Base-by-base conservation (phyloP, 1,284 basidiomycete species). In the Trametes pubescens region DNA sequence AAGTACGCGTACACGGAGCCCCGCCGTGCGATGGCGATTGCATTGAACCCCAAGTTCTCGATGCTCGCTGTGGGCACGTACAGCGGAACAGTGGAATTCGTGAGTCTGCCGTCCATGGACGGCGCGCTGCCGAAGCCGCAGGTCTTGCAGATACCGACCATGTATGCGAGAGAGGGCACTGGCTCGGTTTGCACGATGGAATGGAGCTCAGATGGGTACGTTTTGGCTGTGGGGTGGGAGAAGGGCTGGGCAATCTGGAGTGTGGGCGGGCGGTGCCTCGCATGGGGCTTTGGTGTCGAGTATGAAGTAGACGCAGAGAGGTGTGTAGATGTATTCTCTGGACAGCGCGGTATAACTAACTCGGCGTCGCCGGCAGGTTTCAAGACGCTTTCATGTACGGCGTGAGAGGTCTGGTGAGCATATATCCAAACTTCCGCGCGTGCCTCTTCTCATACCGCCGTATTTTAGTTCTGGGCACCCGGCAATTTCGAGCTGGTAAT, bases 141-240 rank as follows among this genome's bases (percentile, higher is more conserved):
- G 73, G 74, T 76, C 66, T 71, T 92, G 57, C 76, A 86, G 46
- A 76, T 89, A 48, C 87, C 88, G 8, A 85, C 84, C 65, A 80
- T 85, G 44, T 84, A 86, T 67, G 82, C 82, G 61, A 80, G 80
- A 65, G 75, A 79, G 59, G 71, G 84, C 6, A 88, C 88, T 1
- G 96, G 96, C 0, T 76, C 84, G n/a, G 91, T 98, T 1, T 86
- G 79, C 51, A 79, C 87, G 14, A 83, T 98, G 75, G 88, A 94
- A 68, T 98, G 96, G 94, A 96, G 91, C 61, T 93, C 92, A 2
- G 98, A 99, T 77, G 98, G 97, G 1, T 95, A 98, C 77, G 95
- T 94, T 0, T 82, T 99, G n/a, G 96, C 96, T n/a, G 94, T 96
- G 0, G 96, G 94, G 0, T 99, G 95, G 90, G 84, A 89, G 66